phyloP scores from a whole-genome alignment of 768 basidiomycete species.

The Xerocomus potaroensis region DNA sequence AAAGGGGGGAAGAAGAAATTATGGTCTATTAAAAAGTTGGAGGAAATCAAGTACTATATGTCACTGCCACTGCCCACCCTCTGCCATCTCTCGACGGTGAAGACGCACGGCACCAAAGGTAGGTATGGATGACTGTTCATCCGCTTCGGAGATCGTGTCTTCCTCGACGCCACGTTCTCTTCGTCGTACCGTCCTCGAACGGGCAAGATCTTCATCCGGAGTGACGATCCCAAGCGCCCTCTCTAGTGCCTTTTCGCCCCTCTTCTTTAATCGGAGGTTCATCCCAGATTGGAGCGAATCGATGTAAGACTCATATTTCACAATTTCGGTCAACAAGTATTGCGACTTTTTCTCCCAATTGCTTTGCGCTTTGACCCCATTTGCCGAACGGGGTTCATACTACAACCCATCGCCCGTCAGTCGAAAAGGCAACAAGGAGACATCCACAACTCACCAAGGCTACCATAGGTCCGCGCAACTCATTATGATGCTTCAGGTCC shows the following conservation, averaged over 20 bases:
- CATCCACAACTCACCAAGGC: slow-evolving; percentile 50
- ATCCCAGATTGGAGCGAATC: slow-evolving; percentile 85
- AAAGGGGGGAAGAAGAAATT: not conserved
- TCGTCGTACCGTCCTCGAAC: slow-evolving; percentile 34
- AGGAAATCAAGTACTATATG: slow-evolving; percentile 17
- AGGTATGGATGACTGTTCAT: slow-evolving; percentile 33
- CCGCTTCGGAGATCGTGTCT: slow-evolving; percentile 46
- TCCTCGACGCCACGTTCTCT: slow-evolving; percentile 38
- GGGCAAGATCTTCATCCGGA: slow-evolving; percentile 30
- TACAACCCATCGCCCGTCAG: slow-evolving; percentile 35
- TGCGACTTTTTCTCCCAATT: slow-evolving; percentile 95
- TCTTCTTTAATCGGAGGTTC: slow-evolving; percentile 78
- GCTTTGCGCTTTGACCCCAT: slow-evolving; percentile 67
- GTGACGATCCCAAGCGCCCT: slow-evolving; percentile 41
- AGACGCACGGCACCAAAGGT: slow-evolving; percentile 26
- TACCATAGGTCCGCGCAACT: slow-evolving; percentile 77
- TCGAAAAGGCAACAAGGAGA: not conserved
- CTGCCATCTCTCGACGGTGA: slow-evolving; percentile 45
- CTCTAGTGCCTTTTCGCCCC: slow-evolving; percentile 83
- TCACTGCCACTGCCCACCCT: slow-evolving; percentile 27
- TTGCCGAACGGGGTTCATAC: slow-evolving; percentile 78
- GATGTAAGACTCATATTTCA: slow-evolving; percentile 94
- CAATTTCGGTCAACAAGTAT: slow-evolving; percentile 85
- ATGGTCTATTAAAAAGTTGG: slow-evolving; percentile 18
- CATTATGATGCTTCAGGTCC: slow-evolving; percentile 81